Percentiles rank a stretch among this genome's conserved stretches.
These are phyloP conservation scores for Saccharomyces jurei DNA, from an alignment of 805 yeast genomes.

Conservation along the genomic window DNA sequence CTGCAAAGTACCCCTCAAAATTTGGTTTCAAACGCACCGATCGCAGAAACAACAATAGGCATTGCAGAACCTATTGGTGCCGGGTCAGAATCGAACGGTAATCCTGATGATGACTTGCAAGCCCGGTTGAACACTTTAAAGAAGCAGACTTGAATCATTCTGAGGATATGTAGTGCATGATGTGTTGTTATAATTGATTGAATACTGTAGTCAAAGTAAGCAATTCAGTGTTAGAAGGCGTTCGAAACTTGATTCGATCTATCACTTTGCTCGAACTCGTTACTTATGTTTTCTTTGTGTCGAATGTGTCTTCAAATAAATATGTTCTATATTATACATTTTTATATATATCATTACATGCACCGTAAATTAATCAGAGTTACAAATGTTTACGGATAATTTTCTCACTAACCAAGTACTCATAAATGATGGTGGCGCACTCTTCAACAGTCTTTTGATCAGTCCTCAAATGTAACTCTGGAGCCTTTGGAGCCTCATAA, in stretches of 20 bases:
- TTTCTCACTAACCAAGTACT: slow-evolving; percentile 51
- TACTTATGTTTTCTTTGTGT: neutral
- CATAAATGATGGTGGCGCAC: slow-evolving; percentile 63
- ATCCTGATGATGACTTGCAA: slow-evolving; percentile 76
- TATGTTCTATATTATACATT: neutral
- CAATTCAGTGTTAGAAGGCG: neutral
- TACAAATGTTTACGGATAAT: slow-evolving; percentile 6
- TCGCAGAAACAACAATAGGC: slow-evolving; percentile 10
- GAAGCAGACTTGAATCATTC: slow-evolving; percentile 29
- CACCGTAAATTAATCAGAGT: neutral
- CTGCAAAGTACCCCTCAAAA: slow-evolving; percentile 40
- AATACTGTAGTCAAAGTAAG: neutral
- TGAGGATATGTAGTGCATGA: neutral
- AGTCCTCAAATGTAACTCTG: slow-evolving; percentile 78
- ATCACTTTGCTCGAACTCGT: neutral
- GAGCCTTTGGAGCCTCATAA: slow-evolving; percentile 79
- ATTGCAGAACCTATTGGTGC: slow-evolving; percentile 35
- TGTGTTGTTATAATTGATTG: neutral
- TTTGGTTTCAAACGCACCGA: slow-evolving; percentile 8
- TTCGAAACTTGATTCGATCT: neutral
- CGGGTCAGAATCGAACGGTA: slow-evolving; percentile 17
- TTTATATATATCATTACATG: neutral
- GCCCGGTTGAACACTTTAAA: slow-evolving; percentile 80
- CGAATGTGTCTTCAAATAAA: neutral
- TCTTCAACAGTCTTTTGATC: slow-evolving; percentile 69